Base-by-base conservation (phyloP, 2,329 filamentous ascomycete genomes). In the Pestalotiopsis sp. region DNA sequence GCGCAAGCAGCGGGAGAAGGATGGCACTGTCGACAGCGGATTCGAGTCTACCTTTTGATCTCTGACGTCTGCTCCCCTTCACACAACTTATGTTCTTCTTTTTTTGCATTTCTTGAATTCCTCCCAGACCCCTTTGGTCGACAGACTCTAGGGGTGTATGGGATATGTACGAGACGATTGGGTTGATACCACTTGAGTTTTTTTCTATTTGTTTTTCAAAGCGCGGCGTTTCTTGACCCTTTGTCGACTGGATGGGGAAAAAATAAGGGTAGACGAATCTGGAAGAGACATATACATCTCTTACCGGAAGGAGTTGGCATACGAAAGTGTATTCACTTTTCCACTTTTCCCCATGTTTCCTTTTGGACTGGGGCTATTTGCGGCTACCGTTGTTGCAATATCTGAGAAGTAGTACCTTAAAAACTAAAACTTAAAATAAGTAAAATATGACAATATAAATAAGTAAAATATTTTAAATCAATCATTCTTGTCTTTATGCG, bases 1-100 rank as follows among this genome's bases (percentile, higher is more conserved):
- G 71, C 80, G 81, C 68, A 82, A 79, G 76, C 75, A 73, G 64
- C 73, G 70, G 68, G 75, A 75, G 64, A 70, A 68, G 70, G 68
- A 71, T 49, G 41, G 59, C 6, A 65, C 27, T 5, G 31, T 58
- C n/a, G 49, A 64, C 6, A 66, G 41, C 27, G 68, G 68, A 4
- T 20, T 66, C 6, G 60, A 56, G 7, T 41, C 64, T 23, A 20
- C 49, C 31, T 27, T 23, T 36, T 66, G 64, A 61, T 62, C 25
- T 39, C 12, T 23, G 25, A 56, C 45, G 4, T 20, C 45, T 23
- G 45, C n/a, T 52, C 23, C 20, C 45, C 7, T 12, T 3, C 23
- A 23, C 57, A 36, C 57, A 27, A 13, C 20, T 59, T 2, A 6
- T 5, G 57, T 23, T 27, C 27, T 59, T 59, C 20, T 59, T 23